Base-by-base conservation (phyloP, 2,329 filamentous ascomycete species). In the Neospermospora avenae region DNA sequence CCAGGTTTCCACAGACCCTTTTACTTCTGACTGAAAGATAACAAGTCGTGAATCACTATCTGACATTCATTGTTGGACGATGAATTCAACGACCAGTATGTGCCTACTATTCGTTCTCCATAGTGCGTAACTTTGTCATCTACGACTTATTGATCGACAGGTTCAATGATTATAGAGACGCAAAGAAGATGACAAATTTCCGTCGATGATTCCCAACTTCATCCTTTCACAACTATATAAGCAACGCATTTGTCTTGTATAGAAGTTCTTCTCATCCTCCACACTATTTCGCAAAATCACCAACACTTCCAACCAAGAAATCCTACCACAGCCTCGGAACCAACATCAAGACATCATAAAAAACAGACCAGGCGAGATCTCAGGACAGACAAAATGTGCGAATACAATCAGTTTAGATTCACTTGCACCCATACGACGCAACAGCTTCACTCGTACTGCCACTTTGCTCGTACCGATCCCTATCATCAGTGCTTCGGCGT, bases 381-480 rank as follows among this genome's bases (percentile, higher is more conserved):
- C 35, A 39, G 16, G 8, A 39, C 16, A 5, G 24, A 53, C 25
- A 34, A 39, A 6, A 58, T 58, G 56, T 53, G 56, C 48, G 46
- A 58, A 3, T 52, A 20, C 14, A 37, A 45, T 14, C 1, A 35
- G 11, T 53, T 53, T 25, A 7, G 16, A 25, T 52, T 24, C n/a
- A 28, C 22, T 1, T 58, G 57, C 28, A 14, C 13, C 10, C 39
- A 54, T 25, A 39, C 16, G 4, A 4, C 14, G 4, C 25, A 28
- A 18, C 41, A 41, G 20, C 39, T 53, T 1, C 39, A 46, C 16
- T 37, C 18, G 16, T 46, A 54, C 18, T 58, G 57, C 48, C 48
- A 58, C 39, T 58, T 58, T 24, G 57, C 48, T n/a, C 49, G 57
- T 4, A 58, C 1, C 16, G 57, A 58, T 28, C 25, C 39, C 1